Evolutionary conservation across 345 rosid species (phyloP).

Genomic region (Syzygium aromaticum): DNA sequence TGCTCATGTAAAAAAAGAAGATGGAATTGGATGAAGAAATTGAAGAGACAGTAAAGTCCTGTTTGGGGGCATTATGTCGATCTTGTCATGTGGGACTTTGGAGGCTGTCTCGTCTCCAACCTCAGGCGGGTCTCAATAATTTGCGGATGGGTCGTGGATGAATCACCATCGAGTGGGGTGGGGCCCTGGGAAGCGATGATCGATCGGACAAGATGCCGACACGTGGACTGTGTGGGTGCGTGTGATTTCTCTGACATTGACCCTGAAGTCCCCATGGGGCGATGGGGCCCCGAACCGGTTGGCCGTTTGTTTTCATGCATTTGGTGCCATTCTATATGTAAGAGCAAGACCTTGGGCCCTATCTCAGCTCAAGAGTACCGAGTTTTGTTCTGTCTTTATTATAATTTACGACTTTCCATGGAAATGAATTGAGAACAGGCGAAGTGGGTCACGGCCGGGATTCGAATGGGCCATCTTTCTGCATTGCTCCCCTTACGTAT

Average conservation of each 20-base stretch:
- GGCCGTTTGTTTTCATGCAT: not conserved
- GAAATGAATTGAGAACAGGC: not conserved
- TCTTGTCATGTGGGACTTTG: not conserved
- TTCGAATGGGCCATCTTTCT: not conserved
- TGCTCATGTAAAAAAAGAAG: not conserved
- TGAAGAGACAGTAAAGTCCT: not conserved
- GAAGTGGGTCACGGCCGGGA: not conserved
- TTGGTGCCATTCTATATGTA: not conserved
- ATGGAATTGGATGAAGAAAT: not conserved
- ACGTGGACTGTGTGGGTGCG: not conserved
- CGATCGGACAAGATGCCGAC: not conserved
- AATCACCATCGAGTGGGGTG: not conserved
- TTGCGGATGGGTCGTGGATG: not conserved
- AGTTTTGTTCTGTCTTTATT: not conserved
- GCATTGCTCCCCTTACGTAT: not conserved
- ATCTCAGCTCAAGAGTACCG: not conserved
- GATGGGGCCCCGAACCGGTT: not conserved
- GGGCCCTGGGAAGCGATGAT: not conserved
- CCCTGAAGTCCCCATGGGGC: not conserved
- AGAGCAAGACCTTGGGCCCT: not conserved
- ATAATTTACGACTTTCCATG: not conserved
- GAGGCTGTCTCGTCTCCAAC: not conserved
- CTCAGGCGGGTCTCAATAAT: not conserved
- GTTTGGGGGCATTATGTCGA: not conserved
- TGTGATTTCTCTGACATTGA: not conserved